Evolutionary conservation across 148 eudicot genomes (phyloP).

Genomic region (Vaccinium macrocarpon): DNA sequence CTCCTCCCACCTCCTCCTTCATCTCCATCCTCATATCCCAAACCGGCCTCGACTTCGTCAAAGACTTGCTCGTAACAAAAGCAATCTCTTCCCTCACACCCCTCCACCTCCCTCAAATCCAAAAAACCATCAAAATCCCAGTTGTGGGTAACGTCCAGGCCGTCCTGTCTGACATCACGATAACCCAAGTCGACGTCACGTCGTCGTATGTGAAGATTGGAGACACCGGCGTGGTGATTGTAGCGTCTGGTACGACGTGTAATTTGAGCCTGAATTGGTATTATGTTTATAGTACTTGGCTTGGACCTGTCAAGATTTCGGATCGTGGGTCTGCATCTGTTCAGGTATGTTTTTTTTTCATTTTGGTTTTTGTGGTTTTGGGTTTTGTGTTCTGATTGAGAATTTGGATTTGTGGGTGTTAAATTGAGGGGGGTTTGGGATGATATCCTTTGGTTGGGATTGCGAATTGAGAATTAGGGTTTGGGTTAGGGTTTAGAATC

Average conservation of each 20-base stretch:
- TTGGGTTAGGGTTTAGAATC: neutral
- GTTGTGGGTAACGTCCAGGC: slow-evolving; percentile 63
- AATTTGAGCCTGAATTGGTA: slow-evolving; percentile 80
- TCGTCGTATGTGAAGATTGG: slow-evolving; percentile 46
- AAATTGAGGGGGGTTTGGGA: neutral
- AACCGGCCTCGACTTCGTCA: slow-evolving; percentile 75
- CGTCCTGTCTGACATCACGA: slow-evolving; percentile 52
- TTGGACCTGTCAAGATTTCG: slow-evolving; percentile 51
- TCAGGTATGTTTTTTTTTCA: slow-evolving; percentile 46
- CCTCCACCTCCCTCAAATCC: slow-evolving; percentile 56
- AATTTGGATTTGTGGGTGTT: neutral
- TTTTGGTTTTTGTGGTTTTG: neutral
- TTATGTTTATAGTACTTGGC: slow-evolving; percentile 74
- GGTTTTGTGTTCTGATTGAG: neutral
- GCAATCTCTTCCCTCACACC: slow-evolving; percentile 81
- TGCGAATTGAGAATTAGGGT: neutral
- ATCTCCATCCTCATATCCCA: slow-evolving; percentile 67
- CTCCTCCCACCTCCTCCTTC: slow-evolving; percentile 33
- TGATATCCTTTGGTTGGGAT: neutral
- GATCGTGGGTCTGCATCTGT: slow-evolving; percentile 79
- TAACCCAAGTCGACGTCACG: slow-evolving; percentile 54
- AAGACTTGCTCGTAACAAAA: slow-evolving; percentile 55
- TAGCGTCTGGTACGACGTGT: slow-evolving; percentile 56
- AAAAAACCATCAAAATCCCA: slow-evolving; percentile 49
- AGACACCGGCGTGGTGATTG: slow-evolving; percentile 53